These are phyloP conservation scores for Tolypocladium cylindrosporum DNA, from an alignment of 2,329 filamentous ascomycete species.

Conservation along the genomic window DNA sequence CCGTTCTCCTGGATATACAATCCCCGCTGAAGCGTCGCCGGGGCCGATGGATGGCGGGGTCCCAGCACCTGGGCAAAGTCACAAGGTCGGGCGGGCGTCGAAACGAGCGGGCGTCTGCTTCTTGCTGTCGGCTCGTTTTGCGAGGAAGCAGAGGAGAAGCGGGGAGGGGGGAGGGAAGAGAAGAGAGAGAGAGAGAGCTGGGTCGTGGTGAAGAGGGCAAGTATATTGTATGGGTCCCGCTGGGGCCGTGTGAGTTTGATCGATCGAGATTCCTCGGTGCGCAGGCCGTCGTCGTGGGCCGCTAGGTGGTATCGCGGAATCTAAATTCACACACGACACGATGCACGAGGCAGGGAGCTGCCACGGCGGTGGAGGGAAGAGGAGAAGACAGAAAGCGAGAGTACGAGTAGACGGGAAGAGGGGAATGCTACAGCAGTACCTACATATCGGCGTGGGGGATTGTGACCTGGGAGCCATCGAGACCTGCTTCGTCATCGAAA, in stretches of 20 bases:
- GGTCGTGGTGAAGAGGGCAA: background rate
- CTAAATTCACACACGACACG: background rate
- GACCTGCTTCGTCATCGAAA: background rate
- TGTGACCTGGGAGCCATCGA: background rate
- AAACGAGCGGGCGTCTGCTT: background rate
- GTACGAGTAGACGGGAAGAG: background rate
- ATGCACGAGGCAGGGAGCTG: background rate
- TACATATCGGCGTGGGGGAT: background rate
- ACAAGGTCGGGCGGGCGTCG: background rate
- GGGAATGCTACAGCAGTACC: background rate
- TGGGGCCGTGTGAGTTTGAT: background rate
- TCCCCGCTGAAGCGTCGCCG: background rate
- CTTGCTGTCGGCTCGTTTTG: background rate
- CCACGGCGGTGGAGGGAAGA: background rate
- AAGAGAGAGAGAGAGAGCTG: background rate
- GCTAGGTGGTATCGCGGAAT: background rate
- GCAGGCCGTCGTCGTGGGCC: background rate
- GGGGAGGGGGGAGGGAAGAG: background rate
- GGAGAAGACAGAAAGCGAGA: background rate
- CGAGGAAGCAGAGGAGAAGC: background rate
- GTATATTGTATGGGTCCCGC: background rate
- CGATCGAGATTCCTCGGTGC: background rate
- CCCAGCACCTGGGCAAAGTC: background rate
- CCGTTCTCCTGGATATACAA: background rate
- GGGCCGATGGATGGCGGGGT: background rate